Evolutionary conservation across 225 moss, liverwort and hornwort genomes (phyloP).

Genomic region (Pleurozium schreberi): DNA sequence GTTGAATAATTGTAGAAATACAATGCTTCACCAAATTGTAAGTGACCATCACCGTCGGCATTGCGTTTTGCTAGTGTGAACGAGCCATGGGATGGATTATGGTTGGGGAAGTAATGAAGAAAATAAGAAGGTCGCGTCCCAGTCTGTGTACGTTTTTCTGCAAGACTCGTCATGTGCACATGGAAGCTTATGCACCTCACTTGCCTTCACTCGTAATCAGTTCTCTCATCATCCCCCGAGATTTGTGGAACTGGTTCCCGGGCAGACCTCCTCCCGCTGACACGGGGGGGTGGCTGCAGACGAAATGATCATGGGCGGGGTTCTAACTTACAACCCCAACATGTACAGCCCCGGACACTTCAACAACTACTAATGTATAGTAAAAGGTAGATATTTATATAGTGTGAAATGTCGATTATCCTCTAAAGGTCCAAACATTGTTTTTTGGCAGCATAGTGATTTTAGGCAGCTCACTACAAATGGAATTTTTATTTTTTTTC

Average conservation of each 20-base stretch:
- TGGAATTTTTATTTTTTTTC: too few species aligned
- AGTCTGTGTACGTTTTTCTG: background rate
- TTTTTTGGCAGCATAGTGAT: too few species aligned
- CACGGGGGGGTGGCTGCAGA: background rate
- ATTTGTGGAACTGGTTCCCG: background rate
- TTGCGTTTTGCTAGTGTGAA: background rate
- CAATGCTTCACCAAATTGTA: background rate
- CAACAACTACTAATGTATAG: too few species aligned
- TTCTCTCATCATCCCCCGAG: background rate
- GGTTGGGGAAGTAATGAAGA: background rate
- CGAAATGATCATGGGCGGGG: background rate
- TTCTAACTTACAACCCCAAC: accelerated
- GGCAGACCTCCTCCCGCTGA: background rate
- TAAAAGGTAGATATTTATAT: too few species aligned
- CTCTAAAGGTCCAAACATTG: too few species aligned
- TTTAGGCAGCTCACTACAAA: too few species aligned
- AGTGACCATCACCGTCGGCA: too few species aligned
- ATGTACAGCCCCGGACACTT: too few species aligned
- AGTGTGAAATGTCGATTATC: too few species aligned
- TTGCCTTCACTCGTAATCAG: too few species aligned
- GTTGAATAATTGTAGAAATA: background rate
- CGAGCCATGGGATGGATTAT: background rate
- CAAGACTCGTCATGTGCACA: background rate
- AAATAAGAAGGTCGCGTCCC: background rate
- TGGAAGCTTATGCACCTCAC: too few species aligned